phyloP scores from a whole-genome alignment of 2,329 filamentous ascomycete genomes.

The Chlorencoelia australis region DNA sequence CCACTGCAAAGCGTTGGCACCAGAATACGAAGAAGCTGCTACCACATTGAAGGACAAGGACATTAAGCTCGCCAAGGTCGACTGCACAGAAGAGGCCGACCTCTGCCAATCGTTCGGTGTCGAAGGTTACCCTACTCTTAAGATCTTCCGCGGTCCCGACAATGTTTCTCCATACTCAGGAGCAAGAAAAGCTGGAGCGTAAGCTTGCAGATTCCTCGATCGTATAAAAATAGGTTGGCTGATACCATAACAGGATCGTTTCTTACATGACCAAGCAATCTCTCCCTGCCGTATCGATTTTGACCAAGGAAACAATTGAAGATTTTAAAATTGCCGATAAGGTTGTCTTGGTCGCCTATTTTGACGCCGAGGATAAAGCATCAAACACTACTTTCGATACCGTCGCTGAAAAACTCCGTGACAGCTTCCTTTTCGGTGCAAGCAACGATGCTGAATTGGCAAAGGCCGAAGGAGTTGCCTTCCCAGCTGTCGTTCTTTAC shows the following conservation, averaged over 20 bases:
- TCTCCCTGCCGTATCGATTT: slow-evolving; percentile 77
- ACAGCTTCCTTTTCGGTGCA: slow-evolving; percentile 86
- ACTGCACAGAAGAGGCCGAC: slow-evolving; percentile 90
- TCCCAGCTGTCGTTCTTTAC: slow-evolving; percentile 85
- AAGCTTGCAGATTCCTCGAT: slow-evolving; percentile 27
- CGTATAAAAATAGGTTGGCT: slow-evolving; percentile 1
- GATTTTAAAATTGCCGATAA: slow-evolving; percentile 98
- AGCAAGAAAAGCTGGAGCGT: slow-evolving; percentile 75
- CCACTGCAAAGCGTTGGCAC: slow-evolving; percentile 96
- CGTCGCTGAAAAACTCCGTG: slow-evolving; percentile 66
- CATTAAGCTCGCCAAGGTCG: slow-evolving; percentile 76
- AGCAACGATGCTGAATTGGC: slow-evolving; percentile 76
- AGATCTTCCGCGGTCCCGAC: slow-evolving; percentile 91
- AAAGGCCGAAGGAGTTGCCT: slow-evolving; percentile 80
- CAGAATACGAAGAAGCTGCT: slow-evolving; percentile 82
- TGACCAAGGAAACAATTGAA: slow-evolving; percentile 73
- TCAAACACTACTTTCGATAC: slow-evolving; percentile 74
- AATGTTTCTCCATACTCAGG: slow-evolving; percentile 76
- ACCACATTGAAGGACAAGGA: slow-evolving; percentile 80
- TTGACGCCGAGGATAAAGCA: slow-evolving; percentile 68
- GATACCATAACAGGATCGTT: slow-evolving; percentile 39
- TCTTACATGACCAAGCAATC: slow-evolving; percentile 98
- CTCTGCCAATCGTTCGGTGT: slow-evolving; percentile 86
- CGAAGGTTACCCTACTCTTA: slow-evolving; percentile 96
- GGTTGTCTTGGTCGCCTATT: slow-evolving; percentile 86